phyloP scores from a whole-genome alignment of 2,329 filamentous ascomycete species.

The Colletotrichum horii region DNA sequence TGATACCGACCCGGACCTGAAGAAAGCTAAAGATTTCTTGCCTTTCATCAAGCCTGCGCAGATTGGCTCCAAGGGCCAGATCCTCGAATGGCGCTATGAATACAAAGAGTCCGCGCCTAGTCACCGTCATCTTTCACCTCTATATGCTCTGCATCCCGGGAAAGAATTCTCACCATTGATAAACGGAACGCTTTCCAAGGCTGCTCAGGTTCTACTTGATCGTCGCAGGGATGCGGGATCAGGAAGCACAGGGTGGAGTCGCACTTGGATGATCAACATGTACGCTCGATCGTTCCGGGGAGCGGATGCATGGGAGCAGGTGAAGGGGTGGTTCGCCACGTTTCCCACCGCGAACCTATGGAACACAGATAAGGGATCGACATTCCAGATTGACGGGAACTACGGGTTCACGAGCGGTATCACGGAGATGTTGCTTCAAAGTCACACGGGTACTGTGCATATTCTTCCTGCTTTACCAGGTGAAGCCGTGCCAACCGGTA shows the following conservation, averaged over 20 bases:
- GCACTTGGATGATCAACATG: background rate
- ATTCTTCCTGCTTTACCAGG: constrained; percentile 25
- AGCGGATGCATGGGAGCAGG: constrained; percentile 34
- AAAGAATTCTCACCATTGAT: constrained; percentile 33
- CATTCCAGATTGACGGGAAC: constrained; percentile 56
- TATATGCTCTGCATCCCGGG: constrained; percentile 46
- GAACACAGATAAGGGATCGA: constrained; percentile 29
- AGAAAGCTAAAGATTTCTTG: background rate
- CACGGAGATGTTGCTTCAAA: constrained; percentile 49
- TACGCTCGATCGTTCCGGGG: background rate
- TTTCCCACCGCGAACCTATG: constrained; percentile 46
- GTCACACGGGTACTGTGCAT: constrained; percentile 30
- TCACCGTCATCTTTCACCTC: constrained; percentile 55
- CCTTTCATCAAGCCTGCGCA: background rate
- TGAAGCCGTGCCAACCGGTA: background rate
- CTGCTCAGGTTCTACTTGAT: background rate
- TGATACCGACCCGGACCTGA: background rate
- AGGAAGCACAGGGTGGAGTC: constrained; percentile 19
- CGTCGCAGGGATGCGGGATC: constrained; percentile 6
- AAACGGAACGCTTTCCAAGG: constrained; percentile 32
- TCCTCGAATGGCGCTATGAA: constrained; percentile 25
- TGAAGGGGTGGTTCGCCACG: constrained; percentile 37
- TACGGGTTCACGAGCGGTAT: constrained; percentile 49
- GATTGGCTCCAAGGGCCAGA: constrained; percentile 3
- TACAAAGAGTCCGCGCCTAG: constrained; percentile 47